These are phyloP conservation scores for Acacia crassicarpa DNA, from an alignment of 306 rosid genomes.

Conservation along the genomic window DNA sequence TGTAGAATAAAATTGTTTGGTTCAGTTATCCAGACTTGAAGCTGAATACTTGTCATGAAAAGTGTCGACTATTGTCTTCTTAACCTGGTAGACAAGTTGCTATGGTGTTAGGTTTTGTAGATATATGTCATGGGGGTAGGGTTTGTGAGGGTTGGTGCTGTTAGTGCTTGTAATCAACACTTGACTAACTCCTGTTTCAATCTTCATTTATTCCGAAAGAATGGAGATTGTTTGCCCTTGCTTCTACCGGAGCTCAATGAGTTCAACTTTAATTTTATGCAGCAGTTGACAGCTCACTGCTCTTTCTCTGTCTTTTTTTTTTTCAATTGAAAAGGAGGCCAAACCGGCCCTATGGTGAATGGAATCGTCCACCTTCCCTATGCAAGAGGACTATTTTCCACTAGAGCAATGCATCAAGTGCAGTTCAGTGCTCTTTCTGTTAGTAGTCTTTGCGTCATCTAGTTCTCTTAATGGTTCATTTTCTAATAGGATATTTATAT, in stretches of 20 bases:
- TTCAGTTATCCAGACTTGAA: neutral
- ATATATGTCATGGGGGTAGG: neutral
- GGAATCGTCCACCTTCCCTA: no score
- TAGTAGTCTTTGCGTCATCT: neutral
- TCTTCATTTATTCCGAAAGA: neutral
- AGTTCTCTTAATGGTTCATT: neutral
- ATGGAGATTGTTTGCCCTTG: neutral
- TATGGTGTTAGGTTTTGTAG: neutral
- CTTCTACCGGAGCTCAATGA: neutral
- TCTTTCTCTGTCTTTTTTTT: neutral
- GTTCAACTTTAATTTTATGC: neutral
- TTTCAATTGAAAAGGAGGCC: no score
- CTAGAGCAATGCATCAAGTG: no score
- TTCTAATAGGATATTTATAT: neutral
- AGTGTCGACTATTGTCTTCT: neutral
- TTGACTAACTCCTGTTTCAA: neutral
- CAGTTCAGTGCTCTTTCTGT: neutral
- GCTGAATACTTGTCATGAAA: neutral
- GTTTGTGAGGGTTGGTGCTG: neutral
- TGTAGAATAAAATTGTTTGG: neutral
- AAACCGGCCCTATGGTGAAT: no score
- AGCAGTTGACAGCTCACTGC: neutral
- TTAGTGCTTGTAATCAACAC: neutral
- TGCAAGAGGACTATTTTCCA: no score
- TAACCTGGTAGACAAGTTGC: slow-evolving; percentile 9